phyloP scores from a whole-genome alignment of 2,329 filamentous ascomycete genomes.

The Ascochyta koolunga region DNA sequence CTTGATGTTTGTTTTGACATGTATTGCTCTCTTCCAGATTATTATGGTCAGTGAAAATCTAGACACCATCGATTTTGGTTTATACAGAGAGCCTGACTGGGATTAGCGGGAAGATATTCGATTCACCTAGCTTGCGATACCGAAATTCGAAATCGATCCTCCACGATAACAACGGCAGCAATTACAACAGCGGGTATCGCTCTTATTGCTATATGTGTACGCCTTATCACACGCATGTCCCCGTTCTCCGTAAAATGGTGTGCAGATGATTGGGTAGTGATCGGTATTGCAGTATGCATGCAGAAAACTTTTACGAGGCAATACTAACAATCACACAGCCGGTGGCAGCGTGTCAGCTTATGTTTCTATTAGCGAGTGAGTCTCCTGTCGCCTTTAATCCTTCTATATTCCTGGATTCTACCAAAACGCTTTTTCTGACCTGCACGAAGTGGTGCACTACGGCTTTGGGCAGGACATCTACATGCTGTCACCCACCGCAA shows the following conservation, averaged over 20 bases:
- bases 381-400: not conserved
- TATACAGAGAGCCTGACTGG: too few species aligned
- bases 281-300: not conserved
- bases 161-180: not conserved
- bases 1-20: not conserved
- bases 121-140: not conserved
- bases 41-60: not conserved
- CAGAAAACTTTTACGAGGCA: not conserved
- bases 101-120: not conserved
- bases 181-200: not conserved
- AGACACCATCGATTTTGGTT: too few species aligned
- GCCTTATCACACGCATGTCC: not conserved
- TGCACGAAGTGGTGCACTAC: not conserved
- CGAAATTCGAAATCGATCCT: not conserved
- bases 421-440: not conserved
- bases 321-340: not conserved
- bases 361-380: not conserved
- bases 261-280: not conserved
- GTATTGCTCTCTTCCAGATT: not conserved
- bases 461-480: slow-evolving; percentile 1
- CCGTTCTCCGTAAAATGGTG: not conserved
- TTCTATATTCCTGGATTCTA: not conserved
- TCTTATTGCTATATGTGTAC: not conserved
- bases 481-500: not conserved
- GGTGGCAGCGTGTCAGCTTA: not conserved